phyloP scores from a whole-genome alignment of 2,329 filamentous ascomycete species.

The Epichloe scottii region DNA sequence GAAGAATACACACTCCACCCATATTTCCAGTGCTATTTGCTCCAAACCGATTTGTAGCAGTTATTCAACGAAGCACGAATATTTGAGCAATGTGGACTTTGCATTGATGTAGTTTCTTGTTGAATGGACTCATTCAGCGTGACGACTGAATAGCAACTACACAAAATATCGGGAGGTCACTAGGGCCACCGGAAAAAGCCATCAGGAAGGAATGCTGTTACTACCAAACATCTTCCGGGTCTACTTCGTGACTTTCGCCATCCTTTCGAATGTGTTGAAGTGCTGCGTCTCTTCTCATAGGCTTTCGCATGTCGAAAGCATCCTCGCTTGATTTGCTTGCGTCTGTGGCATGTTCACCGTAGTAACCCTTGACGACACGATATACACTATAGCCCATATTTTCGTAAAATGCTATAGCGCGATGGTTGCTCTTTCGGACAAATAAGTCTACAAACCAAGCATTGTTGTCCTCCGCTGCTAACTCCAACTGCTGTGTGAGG shows the following conservation, averaged over 20 bases:
- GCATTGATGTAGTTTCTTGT: not conserved
- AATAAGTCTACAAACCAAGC: slow-evolving; percentile 96
- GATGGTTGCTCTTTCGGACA: slow-evolving; percentile 75
- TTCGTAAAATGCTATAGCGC: slow-evolving; percentile 80
- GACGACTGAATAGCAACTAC: not conserved
- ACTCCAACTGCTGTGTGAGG: slow-evolving; percentile 69
- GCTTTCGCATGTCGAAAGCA: slow-evolving; percentile 94
- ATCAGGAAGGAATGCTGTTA: not conserved
- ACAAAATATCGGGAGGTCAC: not conserved
- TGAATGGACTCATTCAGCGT: not conserved
- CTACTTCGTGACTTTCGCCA: slow-evolving; percentile 66
- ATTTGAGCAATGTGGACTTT: too few relatives aligned
- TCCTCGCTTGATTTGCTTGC: slow-evolving; percentile 59
- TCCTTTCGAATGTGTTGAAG: slow-evolving; percentile 65
- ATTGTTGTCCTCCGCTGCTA: slow-evolving; percentile 66
- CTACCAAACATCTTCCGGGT: slow-evolving; percentile 76
- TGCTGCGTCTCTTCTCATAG: slow-evolving; percentile 67
- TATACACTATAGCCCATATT: slow-evolving; percentile 88
- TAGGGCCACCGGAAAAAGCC: not conserved
- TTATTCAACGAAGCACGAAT: too few relatives aligned
- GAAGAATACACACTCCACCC: too few relatives aligned
- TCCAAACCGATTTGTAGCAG: too few relatives aligned
- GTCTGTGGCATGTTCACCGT: slow-evolving; percentile 67
- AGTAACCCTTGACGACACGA: slow-evolving; percentile 81
- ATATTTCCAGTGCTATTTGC: too few relatives aligned